phyloP scores from a whole-genome alignment of 2,329 filamentous ascomycete species.

The Trichoderma sp. region DNA sequence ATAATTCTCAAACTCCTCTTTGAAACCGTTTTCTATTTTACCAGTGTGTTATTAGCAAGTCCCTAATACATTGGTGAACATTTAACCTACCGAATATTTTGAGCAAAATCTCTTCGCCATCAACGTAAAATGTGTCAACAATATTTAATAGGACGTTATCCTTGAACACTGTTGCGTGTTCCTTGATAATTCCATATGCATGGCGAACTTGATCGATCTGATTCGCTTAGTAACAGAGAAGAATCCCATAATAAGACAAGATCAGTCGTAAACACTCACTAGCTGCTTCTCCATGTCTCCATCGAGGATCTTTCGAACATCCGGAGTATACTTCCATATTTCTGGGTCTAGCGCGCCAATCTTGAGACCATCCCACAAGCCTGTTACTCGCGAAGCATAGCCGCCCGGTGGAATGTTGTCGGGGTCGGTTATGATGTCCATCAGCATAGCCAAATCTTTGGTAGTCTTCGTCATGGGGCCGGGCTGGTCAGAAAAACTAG shows the following conservation, averaged over 20 bases:
- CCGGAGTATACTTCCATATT: conserved; percentile 20
- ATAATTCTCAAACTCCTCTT: conserved; percentile 5
- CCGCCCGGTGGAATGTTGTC: conserved; percentile 1
- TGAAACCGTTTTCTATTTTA: not conserved
- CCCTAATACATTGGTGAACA: too few relatives aligned
- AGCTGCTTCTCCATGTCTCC: conserved; percentile 12
- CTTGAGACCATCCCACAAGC: conserved; percentile 23
- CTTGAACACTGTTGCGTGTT: not conserved
- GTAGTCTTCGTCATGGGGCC: conserved; percentile 25
- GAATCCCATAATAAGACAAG: not conserved
- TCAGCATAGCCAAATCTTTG: conserved; percentile 24
- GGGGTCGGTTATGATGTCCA: conserved; percentile 21
- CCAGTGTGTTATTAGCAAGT: not conserved
- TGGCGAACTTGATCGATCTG: not conserved
- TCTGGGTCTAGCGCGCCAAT: conserved; percentile 26
- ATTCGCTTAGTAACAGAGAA: not conserved
- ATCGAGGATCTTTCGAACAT: conserved; percentile 3
- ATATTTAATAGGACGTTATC: not conserved
- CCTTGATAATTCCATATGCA: conserved; percentile 15
- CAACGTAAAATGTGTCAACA: not conserved
- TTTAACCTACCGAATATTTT: not conserved
- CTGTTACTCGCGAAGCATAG: conserved; percentile 18
- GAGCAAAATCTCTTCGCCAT: not conserved
- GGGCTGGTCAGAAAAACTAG: conserved; percentile 15
- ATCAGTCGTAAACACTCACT: not conserved